Conservation (phyloP, 2,329 filamentous ascomycete species). For the Stachybotrys chlorohalonatus region DNA sequence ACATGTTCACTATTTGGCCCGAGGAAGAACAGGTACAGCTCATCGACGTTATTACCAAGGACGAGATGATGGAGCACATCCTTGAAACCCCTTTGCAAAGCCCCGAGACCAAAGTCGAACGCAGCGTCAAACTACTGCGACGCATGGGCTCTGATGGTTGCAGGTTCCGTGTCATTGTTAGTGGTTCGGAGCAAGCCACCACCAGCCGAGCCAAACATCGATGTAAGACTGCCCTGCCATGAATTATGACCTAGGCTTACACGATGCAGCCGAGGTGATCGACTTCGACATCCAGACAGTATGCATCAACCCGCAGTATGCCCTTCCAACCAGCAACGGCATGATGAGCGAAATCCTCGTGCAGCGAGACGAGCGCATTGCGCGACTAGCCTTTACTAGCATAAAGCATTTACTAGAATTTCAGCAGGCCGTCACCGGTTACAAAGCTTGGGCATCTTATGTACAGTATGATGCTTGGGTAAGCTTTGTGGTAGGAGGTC, state of each 20-base stretch:
- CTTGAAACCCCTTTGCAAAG: constrained; percentile 14
- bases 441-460: constrained; percentile 17
- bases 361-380: constrained; percentile 19
- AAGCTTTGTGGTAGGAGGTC: constrained; percentile 17
- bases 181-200: constrained; percentile 11
- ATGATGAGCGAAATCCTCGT: constrained; percentile 18
- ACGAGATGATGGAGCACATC: constrained; percentile 23
- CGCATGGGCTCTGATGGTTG: constrained; percentile 16
- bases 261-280: constrained; percentile 11
- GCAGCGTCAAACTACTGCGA: constrained; percentile 15
- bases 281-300: constrained; percentile 21
- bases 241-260: background rate
- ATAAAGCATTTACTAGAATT: constrained; percentile 18
- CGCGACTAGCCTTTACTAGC: constrained; percentile 15
- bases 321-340: constrained; percentile 11
- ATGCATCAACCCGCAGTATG: constrained; percentile 18
- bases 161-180: constrained; percentile 15
- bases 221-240: constrained; percentile 4
- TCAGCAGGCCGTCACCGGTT: constrained; percentile 23
- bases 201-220: constrained; percentile 11
- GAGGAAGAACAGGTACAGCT: constrained; percentile 15
- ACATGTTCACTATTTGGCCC: constrained; percentile 20
- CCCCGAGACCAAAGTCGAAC: constrained; percentile 8
- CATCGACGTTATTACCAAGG: constrained; percentile 19
- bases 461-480: constrained; percentile 16